Conservation (phyloP, 2,329 filamentous ascomycete genomes). For the Phialemonium atrogriseum region DNA sequence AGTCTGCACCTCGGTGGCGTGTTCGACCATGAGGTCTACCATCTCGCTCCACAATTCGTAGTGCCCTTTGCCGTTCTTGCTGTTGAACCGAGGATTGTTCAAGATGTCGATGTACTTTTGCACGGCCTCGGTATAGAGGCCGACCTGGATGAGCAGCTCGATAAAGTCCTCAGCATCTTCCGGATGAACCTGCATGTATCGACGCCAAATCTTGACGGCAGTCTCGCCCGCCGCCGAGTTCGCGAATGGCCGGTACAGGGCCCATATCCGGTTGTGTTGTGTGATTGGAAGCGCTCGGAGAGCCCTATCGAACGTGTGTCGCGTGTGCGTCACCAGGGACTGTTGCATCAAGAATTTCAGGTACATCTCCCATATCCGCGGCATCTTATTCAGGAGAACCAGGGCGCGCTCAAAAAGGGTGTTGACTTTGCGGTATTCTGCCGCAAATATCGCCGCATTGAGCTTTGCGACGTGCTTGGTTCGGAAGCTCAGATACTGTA, state of each 20-base stretch:
- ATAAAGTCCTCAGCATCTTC: constrained; percentile 95
- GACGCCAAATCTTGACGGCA: constrained; percentile 84
- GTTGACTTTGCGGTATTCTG: constrained; percentile 90
- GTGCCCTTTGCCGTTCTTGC: constrained; percentile 87
- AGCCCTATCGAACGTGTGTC: constrained; percentile 85
- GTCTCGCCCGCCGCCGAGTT: constrained; percentile 85
- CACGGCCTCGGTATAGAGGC: constrained; percentile 83
- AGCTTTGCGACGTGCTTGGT: constrained; percentile 72
- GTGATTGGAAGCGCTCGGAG: constrained; percentile 86
- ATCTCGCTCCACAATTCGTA: constrained; percentile 98
- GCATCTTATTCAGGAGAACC: constrained; percentile 97
- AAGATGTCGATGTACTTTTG: constrained; percentile 86
- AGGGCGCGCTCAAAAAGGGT: constrained; percentile 86
- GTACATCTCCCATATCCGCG: constrained; percentile 96
- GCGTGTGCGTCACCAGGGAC: constrained; percentile 79
- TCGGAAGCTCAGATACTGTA: constrained; percentile 75
- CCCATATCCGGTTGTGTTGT: constrained; percentile 94
- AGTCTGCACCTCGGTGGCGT: constrained; percentile 78
- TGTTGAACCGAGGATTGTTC: constrained; percentile 83
- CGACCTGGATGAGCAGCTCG: constrained; percentile 72
- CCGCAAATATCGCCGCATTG: constrained; percentile 70
- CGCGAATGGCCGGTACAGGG: constrained; percentile 81
- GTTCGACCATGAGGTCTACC: constrained; percentile 86
- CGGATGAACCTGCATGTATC: constrained; percentile 95
- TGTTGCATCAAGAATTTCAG: constrained; percentile 83